Evolutionary conservation across 805 yeast genomes (phyloP).

Genomic region (Wickerhamiella musiphila): DNA sequence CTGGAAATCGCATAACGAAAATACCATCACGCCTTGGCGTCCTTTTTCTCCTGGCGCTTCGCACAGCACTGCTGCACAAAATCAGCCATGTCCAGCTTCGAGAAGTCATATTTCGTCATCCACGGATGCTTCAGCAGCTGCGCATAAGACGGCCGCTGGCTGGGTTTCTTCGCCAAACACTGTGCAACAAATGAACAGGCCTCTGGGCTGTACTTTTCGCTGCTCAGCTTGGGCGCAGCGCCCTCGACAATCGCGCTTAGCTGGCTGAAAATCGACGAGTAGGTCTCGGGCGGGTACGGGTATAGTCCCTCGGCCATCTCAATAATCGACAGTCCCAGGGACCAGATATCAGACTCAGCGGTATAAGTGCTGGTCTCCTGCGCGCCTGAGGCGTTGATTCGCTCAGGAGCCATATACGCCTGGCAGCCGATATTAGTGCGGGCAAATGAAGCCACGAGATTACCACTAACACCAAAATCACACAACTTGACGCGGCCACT

Average conservation of each 20-base stretch:
- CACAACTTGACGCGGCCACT: conserved; percentile 79
- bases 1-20: too few relatives aligned
- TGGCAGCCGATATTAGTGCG: conserved; percentile 95
- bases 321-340: conserved; percentile 67
- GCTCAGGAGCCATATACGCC: conserved; percentile 96
- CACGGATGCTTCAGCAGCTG: conserved; percentile 69
- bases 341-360: conserved; percentile 93
- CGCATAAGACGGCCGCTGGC: conserved; percentile 62
- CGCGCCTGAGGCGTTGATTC: conserved; percentile 31
- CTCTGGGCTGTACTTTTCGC: conserved; percentile 42
- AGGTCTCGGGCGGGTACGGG: conserved; percentile 95
- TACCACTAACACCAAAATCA: conserved; percentile 94
- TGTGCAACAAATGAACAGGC: conserved; percentile 68
- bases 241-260: conserved; percentile 94
- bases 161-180: conserved; percentile 60
- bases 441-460: conserved; percentile 85
- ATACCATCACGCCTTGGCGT: too few relatives aligned
- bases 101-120: conserved; percentile 31
- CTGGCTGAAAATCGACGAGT: conserved; percentile 77
- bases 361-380: conserved; percentile 67
- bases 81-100: conserved; percentile 22
- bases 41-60: not conserved
- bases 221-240: conserved; percentile 67
- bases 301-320: conserved; percentile 84
- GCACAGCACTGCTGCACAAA: conserved; percentile 19